A percentile compares a stretch with the other conserved stretches of the same genome.
These are phyloP conservation scores for Vitis cinerea DNA, from an alignment of 164 flowering plant genomes.

Conservation along the genomic window DNA sequence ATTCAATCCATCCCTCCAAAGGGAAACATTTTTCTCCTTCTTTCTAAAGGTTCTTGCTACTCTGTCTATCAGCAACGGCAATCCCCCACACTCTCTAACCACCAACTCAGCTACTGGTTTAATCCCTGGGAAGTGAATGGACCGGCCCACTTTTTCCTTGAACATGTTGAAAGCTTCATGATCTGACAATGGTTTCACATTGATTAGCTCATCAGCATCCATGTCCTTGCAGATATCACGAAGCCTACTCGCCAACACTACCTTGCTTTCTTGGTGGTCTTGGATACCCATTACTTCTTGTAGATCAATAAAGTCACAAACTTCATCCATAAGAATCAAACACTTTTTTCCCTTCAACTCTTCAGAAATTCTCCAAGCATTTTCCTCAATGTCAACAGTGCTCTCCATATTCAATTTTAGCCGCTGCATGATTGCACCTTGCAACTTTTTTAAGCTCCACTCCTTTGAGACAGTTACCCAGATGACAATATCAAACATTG, in stretches of 20 bases:
- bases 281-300: conserved; percentile 8
- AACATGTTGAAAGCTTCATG: conserved; percentile 12
- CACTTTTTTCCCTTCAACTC: conserved; percentile 2
- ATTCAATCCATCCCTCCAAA: conserved; percentile 5
- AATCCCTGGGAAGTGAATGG: conserved; percentile 1
- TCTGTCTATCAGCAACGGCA: conserved; percentile 3
- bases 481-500: too few relatives aligned
- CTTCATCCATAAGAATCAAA: conserved; percentile 21
- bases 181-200: conserved; percentile 2
- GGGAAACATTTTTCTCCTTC: not conserved
- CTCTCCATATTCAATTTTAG: not conserved
- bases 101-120: conserved; percentile 3
- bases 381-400: not conserved
- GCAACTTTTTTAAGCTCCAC: too few relatives aligned
- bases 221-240: conserved; percentile 6
- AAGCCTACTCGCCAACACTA: conserved; percentile 7
- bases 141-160: conserved; percentile 2
- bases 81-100: conserved; percentile 1
- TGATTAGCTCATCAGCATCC: conserved; percentile 7
- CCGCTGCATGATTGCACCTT: not conserved
- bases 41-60: conserved; percentile 3
- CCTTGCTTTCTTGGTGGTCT: not conserved
- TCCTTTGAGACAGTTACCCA: too few relatives aligned
- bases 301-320: conserved; percentile 5
- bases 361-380: not conserved